Base-by-base conservation (phyloP, 345 rosid genomes). In the Eucalyptus camaldulensis region DNA sequence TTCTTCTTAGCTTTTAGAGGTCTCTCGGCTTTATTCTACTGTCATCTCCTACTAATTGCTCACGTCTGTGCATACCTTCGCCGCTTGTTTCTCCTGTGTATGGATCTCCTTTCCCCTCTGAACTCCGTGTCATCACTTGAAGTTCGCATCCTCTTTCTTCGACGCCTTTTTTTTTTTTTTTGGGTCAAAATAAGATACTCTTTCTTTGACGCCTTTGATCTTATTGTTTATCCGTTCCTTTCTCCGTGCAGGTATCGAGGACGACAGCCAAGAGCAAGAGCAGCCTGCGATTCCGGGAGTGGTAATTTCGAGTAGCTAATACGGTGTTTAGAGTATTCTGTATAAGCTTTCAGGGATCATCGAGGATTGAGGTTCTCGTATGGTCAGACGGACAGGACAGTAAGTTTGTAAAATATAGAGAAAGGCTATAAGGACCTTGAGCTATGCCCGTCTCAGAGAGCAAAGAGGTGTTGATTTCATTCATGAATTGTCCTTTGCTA, bases 381-480 rank as follows among this genome's bases (percentile, higher is more conserved):
- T 72, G 81, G 81, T 72, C 81, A 37, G 45, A 37, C 45, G 22
- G 83, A 76, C 83, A 76, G 83, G 83, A 76, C 83, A 37, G 47
- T 37, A 76, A 37, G 8, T 37, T 76, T 37, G 45, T 76, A 19
- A 76, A 37, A 76, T 76, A 37, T 76, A 76, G 83, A 40, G 83
- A 76, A 76, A 80, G 86, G 44, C 37, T 49, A 60, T 65, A 90
- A 80, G 86, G 90, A 91, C 53, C 87, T 85, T 85, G 86, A 92
- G 93, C 76, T 49, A 92, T 93, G 93, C 87, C 94, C 15, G 90
- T 94, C 67, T 92, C 94, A 53, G 95, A 94, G 91, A 93, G 93
- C 50, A 89, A 95, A 92, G 95, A 95, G 97, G 97, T 95, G 91
- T 92, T 91, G 80, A 85, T 88, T 88, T 67, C 29, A 56, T 88